Base-by-base conservation (phyloP, 2,329 filamentous ascomycete species). In the Zasmidium citrigriseum region DNA sequence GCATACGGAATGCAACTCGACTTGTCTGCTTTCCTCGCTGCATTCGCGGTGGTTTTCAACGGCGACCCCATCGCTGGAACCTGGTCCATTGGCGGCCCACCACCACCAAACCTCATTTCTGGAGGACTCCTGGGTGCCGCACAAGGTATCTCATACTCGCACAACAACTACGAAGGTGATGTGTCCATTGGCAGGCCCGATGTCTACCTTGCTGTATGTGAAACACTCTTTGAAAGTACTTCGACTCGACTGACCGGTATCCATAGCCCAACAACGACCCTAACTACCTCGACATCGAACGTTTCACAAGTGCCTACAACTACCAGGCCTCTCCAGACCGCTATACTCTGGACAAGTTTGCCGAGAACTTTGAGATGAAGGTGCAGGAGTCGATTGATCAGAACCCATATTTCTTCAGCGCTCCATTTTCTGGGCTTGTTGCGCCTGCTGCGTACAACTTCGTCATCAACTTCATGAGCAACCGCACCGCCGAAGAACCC, bases 101-200 rank as follows among this genome's bases (percentile, higher is more conserved):
- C 38, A 25, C 59, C 38, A 46, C 49, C 18, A 29, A 60, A 52
- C 24, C n/a, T 51, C 21, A 46, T 59, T 25, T 47, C 59, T 5
- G 56, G 59, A 11, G 9, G 4, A 12, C 44, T 56, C 12, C 56
- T 59, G 4, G 57, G 57, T 25, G 44, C 44, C 44, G 55, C 50
- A 50, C 64, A 59, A 64, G 70, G 60, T 52, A 60, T 68, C 58
- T 41, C 53, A 4, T 63, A 63, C 50, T 65, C 65, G 12, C 72
- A 75, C 62, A 73, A 72, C 61, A 69, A 68, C 44, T 75, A 73
- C 51, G 72, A 75, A 58, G 60, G 60, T 5, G 73, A 75, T 54
- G 65, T 52, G 24, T 64, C 62, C 7, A 70, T 71, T 10, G 68
- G 66, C 16, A 63, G 72, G 24, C 65, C 61, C 46, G 71, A 75